Conservation (phyloP, 768 basidiomycete genomes). For the Cubamyces sp. region DNA sequence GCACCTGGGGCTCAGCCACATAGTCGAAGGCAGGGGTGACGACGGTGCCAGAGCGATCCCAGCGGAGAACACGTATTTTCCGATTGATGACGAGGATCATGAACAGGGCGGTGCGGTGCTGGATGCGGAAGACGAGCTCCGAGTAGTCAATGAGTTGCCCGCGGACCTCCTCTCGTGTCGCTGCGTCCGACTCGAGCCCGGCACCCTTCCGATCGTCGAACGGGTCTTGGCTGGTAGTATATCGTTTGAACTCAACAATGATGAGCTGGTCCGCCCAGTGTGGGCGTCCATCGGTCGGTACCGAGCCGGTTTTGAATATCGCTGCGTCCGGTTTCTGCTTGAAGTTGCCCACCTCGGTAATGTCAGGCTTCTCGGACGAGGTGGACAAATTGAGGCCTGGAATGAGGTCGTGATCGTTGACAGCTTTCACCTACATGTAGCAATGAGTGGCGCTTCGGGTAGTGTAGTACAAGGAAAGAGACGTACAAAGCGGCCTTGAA, state of each 20-base stretch:
- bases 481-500: not conserved
- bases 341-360: not conserved
- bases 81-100: conserved; percentile 8
- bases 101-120: conserved; percentile 9
- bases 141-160: conserved; percentile 12
- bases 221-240: not conserved
- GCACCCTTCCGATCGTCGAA: not conserved
- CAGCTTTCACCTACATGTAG: not conserved
- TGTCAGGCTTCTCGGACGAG: not conserved
- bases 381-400: not conserved
- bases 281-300: no score
- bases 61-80: conserved; percentile 3
- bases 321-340: not conserved
- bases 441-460: not conserved
- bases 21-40: conserved; percentile 9
- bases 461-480: no score
- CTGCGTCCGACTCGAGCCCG: not conserved
- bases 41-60: conserved; percentile 8
- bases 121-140: not conserved
- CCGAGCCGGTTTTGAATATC: not conserved
- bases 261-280: not conserved
- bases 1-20: not conserved
- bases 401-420: not conserved
- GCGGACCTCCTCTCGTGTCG: not conserved
- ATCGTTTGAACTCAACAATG: not conserved